A percentile compares a stretch with the other conserved stretches of the same genome.
Evolutionary conservation across 2,329 filamentous ascomycete species (phyloP).

Genomic region (Zymoseptoria ardabiliae): DNA sequence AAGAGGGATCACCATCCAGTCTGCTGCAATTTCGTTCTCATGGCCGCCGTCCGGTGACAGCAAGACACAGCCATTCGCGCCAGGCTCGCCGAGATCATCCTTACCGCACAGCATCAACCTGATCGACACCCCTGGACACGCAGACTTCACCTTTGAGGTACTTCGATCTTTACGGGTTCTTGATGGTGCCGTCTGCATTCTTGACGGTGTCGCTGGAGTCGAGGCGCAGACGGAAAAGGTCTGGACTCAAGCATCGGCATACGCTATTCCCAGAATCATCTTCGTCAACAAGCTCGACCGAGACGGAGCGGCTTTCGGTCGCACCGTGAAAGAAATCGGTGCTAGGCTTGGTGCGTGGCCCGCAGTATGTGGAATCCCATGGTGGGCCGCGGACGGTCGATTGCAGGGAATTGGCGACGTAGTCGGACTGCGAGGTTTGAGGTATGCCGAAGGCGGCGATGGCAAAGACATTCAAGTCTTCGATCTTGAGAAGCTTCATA

Average conservation of each 20-base stretch:
- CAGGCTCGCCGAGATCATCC: slow-evolving; percentile 40
- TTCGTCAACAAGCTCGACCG: slow-evolving; percentile 83
- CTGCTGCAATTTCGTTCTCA: slow-evolving; percentile 87
- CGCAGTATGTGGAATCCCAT: slow-evolving; percentile 87
- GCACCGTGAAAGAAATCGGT: slow-evolving; percentile 79
- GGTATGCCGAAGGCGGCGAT: slow-evolving; percentile 62
- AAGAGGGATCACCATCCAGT: slow-evolving; percentile 94
- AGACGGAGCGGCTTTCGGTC: slow-evolving; percentile 72
- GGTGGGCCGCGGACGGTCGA: slow-evolving; percentile 69
- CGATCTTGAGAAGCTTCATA: slow-evolving; percentile 47
- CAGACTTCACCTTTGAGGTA: slow-evolving; percentile 96
- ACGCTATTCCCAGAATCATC: slow-evolving; percentile 73
- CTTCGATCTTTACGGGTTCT: slow-evolving; percentile 80
- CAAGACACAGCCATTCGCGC: slow-evolving; percentile 15
- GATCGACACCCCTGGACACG: slow-evolving; percentile 94
- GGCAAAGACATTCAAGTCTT: slow-evolving; percentile 50
- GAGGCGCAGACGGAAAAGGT: slow-evolving; percentile 97
- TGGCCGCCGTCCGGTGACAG: slow-evolving; percentile 60
- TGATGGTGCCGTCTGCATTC: slow-evolving; percentile 85
- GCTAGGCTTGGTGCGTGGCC: slow-evolving; percentile 75
- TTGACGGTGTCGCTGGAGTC: slow-evolving; percentile 87
- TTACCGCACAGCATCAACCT: slow-evolving; percentile 70
- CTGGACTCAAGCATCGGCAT: slow-evolving; percentile 82
- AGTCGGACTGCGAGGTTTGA: slow-evolving; percentile 64
- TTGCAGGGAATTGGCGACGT: slow-evolving; percentile 82